Conservation (phyloP, 164 flowering plant genomes). For the Tetracentron sinense region DNA sequence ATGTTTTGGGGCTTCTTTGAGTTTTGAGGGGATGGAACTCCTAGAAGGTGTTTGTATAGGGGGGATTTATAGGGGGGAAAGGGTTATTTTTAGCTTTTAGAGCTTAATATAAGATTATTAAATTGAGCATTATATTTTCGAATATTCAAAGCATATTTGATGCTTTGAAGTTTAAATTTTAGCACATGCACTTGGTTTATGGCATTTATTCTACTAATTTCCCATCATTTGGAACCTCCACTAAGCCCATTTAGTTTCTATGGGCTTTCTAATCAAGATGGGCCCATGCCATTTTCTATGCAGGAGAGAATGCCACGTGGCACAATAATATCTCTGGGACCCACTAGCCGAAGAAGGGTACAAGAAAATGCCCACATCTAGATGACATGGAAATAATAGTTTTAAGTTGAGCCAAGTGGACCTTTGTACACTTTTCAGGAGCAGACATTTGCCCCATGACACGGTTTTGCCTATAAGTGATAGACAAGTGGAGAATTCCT, state of each 20-base stretch:
- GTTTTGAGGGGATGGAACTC: constrained; percentile 6
- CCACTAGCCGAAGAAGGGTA: constrained; percentile 10
- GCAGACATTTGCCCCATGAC: background rate
- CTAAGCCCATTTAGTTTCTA: constrained; percentile 13
- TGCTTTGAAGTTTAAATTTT: background rate
- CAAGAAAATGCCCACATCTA: constrained; percentile 14
- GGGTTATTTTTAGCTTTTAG: constrained; percentile 8
- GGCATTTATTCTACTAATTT: background rate
- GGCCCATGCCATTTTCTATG: constrained; percentile 29
- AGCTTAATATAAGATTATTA: background rate
- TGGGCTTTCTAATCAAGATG: constrained; percentile 24
- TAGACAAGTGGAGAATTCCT: constrained; percentile 4
- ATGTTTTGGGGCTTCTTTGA: constrained; percentile 6
- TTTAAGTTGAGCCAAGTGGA: background rate
- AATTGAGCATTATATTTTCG: constrained; percentile 1
- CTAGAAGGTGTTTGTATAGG: constrained; percentile 3
- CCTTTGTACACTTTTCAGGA: constrained; percentile 8
- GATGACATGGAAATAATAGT: constrained; percentile 4
- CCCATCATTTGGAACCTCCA: constrained; percentile 27
- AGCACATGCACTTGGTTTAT: background rate
- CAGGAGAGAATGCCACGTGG: constrained; percentile 14
- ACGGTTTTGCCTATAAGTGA: background rate
- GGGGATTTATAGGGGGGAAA: constrained; percentile 15
- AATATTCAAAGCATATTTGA: constrained; percentile 13
- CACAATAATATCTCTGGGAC: constrained; percentile 11